Evolutionary conservation across 2,329 filamentous ascomycete genomes (phyloP), one percentile per base, ranked within the genome.

Genomic region (Sclerotiophoma versabilis): DNA sequence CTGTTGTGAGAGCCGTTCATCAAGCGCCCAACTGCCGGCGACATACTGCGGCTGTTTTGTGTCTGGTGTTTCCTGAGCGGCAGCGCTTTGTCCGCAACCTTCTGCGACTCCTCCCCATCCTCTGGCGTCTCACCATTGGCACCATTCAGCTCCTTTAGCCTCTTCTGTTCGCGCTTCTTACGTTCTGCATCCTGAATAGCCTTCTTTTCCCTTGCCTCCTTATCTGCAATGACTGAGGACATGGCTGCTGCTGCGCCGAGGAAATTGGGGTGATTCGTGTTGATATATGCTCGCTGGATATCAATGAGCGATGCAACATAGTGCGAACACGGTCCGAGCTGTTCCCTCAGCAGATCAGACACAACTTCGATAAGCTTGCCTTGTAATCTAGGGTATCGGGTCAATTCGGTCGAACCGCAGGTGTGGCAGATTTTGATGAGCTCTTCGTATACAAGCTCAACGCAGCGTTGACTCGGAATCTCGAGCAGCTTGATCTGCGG

Each of bases 401-500:
- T 90, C 17, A 99, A 85, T 75, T 99, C 95, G 14, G 90, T 96
- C 2, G 92, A 97, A 58, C 95, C 95, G 77, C 95, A 99, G 1
- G 95, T 99, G 75, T 99, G 95, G 78, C 95, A 97, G 64, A 99
- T 98, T 79, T 99, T 99, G 80, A 99, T 99, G 37, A 99, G 83
- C 76, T 99, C 95, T 75, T 99, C 95, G 75, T 99, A 99, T 2
- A 99, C 95, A 48, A 99, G 85, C 77, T 99, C 95, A 44, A 99
- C 95, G 70, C 95, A 99, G 66, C 95, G 88, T 73, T 99, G 95
- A 72, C 92, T 96, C 9, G 95, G 95, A 22, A 95, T 87, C 74
- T 99, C 95, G 23, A 99, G 82, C 47, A 99, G 84, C 79, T 98
- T 98, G 77, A 99, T 99, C 76, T 99, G 95, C 23, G 95, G 95